Base-by-base conservation (phyloP, 2,329 filamentous ascomycete species). In the Thermothelomyces thermophilus region DNA sequence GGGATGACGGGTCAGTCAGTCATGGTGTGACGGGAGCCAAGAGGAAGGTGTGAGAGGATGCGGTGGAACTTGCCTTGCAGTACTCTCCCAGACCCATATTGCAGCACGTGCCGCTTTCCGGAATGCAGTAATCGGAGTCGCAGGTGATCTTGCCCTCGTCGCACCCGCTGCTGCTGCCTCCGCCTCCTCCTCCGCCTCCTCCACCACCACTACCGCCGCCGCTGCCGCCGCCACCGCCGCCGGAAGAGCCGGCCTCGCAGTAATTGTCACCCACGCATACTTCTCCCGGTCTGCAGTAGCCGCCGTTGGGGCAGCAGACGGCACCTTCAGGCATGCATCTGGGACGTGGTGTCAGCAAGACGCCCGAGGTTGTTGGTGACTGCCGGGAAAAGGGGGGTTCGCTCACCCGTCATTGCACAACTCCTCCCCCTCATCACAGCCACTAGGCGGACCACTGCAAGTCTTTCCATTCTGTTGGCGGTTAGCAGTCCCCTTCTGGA, bases 261-360 rank as follows among this genome's bases (percentile, higher is more conserved):
- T 64, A 68, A 24, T 43, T 55, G 10, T 61, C 51, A 1, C 49
- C 19, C 1, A 55, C 59, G 47, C 65, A 67, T 4, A 49, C 56
- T 36, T 66, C 49, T 20, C 64, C 64, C n/a, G 56, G 54, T 8
- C 63, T 54, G 44, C 66, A 68, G 52, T 64, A 66, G 14, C 57
- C 57, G 16, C 56, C 54, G 1, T 44, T 49, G 3, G 53, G 40
- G 34, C 66, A 68, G 56, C 66, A 68, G 4, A 63, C 63, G 30
- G 55, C 53, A 16, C 58, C 61, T 3, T 54, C 46, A 0, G 67
- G 66, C 39, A 68, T 54, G 50, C 66, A 68, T n/a, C 49, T 57
- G 11, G 30, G 28, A 31, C n/a, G 3, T 8, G 20, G 35, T 16
- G 5, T 31, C 14, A n/a, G 7, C 1, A 10, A 19, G 11, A 30